Evolutionary conservation across 495 filamentous ascomycete genomes (phyloP), one percentile per base, ranked within the genome.

Genomic region (Xeromyces bisporus): DNA sequence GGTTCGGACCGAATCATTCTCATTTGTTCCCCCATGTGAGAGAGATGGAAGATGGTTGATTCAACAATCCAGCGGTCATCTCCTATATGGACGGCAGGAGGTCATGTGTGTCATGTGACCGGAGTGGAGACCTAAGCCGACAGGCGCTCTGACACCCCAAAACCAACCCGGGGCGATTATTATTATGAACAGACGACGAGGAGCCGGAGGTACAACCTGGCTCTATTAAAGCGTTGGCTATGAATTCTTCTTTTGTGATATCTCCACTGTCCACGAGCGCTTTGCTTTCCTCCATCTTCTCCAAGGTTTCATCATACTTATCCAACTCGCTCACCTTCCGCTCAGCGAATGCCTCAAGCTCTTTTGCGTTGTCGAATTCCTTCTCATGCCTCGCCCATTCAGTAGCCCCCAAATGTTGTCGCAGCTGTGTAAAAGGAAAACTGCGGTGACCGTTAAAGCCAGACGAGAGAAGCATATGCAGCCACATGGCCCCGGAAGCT

Each of bases 401-500:
- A 18, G 28, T 23, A 31, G 18, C 26, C 28, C 43, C 34, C 25
- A 46, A 15, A 18, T 32, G 35, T 18, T 37, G 39, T 36, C 28
- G 31, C 16, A 47, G 35, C 35, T 47, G 21, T 12, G 23, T 37
- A 18, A 26, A 41, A 29, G 38, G 34, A 10, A 41, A 37, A 32
- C 25, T 37, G 12, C 24, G 13, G 0, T 20, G 27, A 28, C 34
- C 16, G 35, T 44, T 44, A 31, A 40, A 46, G 23, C 42, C 42
- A 23, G 23, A 31, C 17, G 41, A 43, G 15, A 46, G 36, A 14
- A 43, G 32, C 37, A 47, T 41, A 27, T 47, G 34, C 20, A 41
- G 13, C 49, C 51, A 55, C 48, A 55, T 55, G 21, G 46, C 48
- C 15, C 47, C 47, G 3, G 48, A 51, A 6, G 24, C 30, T 37